Percentiles rank a stretch among this genome's conserved stretches.
phyloP scores from a whole-genome alignment of 768 basidiomycete species.

The Rhodotorula babjevae region DNA sequence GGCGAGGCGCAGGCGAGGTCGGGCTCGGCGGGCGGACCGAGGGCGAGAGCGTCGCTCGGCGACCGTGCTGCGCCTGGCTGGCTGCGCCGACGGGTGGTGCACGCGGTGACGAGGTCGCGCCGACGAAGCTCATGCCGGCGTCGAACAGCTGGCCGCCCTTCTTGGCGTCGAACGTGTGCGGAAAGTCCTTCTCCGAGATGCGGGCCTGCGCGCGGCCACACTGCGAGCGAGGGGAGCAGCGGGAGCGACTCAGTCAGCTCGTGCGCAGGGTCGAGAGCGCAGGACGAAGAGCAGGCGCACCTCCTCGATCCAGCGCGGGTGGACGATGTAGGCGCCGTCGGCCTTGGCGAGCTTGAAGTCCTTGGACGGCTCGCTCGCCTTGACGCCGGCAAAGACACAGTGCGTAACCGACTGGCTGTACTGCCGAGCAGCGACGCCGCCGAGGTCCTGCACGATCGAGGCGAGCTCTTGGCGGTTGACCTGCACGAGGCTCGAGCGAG shows the following conservation, averaged over 20 bases:
- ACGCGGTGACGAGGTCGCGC: not conserved
- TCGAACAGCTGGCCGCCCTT: slow-evolving; percentile 33
- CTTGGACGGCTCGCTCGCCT: slow-evolving; percentile 81
- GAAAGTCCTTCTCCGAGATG: slow-evolving; percentile 26
- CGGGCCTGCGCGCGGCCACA: not conserved
- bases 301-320: slow-evolving; percentile 35
- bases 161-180: slow-evolving; percentile 21
- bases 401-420: slow-evolving; percentile 23
- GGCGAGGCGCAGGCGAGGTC: not conserved
- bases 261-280: fast-evolving
- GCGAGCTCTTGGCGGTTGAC: slow-evolving; percentile 15
- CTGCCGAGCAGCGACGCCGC: slow-evolving; percentile 7
- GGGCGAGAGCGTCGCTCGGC: not conserved
- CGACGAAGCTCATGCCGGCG: slow-evolving; percentile 10
- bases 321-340: slow-evolving; percentile 4
- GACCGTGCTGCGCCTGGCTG: not conserved
- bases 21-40: too few relatives aligned
- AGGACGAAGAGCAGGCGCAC: not conserved
- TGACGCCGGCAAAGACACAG: slow-evolving; percentile 50
- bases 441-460: slow-evolving; percentile 17
- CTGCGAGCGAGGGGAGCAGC: not conserved
- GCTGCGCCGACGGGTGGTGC: not conserved
- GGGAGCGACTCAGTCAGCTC: too few relatives aligned
- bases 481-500: not conserved
- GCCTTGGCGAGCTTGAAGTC: slow-evolving; percentile 70